These are phyloP conservation scores for Quercus lobata DNA, from an alignment of 331 rosid species.

Conservation along the genomic window DNA sequence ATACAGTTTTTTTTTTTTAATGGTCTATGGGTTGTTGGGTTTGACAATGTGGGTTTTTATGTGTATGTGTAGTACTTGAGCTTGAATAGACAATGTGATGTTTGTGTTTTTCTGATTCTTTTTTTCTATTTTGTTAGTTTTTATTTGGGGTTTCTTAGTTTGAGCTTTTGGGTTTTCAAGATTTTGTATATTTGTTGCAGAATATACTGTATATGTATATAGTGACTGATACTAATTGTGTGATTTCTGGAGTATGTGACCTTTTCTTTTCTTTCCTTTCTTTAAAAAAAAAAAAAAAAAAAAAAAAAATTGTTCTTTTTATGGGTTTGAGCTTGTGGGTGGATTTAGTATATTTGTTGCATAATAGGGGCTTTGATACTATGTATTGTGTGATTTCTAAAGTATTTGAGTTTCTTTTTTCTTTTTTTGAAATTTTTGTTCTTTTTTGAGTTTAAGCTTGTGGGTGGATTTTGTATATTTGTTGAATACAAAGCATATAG, in stretches of 20 bases:
- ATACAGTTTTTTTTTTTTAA: background rate
- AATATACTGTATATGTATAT: background rate
- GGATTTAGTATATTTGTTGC: background rate
- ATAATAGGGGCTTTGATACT: background rate
- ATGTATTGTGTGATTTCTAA: background rate
- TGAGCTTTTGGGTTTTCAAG: no score
- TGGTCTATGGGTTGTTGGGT: background rate
- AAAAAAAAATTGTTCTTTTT: no score
- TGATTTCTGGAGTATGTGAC: background rate
- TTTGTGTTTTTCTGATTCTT: background rate
- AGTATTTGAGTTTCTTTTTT: no score
- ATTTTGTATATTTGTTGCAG: background rate
- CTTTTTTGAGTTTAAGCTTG: background rate
- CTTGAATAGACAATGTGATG: background rate
- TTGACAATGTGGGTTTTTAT: background rate
- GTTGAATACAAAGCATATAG: background rate
- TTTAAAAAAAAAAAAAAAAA: no score
- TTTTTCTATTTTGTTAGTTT: background rate
- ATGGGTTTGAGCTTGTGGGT: background rate
- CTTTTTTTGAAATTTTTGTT: no score
- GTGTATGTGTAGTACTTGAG: background rate
- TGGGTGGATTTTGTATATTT: background rate
- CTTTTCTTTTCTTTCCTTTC: background rate
- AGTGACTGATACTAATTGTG: background rate
- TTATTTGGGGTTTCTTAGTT: background rate